These are phyloP conservation scores for Botryotinia narcissicola DNA, from an alignment of 2,329 filamentous ascomycete genomes.

Conservation along the genomic window DNA sequence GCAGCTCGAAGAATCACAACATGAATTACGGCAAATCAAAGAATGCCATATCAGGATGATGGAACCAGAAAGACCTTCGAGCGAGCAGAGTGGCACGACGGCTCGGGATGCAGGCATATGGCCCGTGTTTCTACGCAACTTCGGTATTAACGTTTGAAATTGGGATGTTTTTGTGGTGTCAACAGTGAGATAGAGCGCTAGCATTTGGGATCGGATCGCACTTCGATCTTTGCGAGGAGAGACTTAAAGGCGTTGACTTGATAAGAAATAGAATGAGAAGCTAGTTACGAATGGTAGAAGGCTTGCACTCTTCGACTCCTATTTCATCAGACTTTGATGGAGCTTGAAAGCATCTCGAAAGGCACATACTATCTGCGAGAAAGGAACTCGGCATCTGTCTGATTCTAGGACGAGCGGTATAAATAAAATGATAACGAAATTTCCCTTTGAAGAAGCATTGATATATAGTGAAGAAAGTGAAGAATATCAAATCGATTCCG, in stretches of 20 bases:
- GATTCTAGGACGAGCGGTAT: not conserved
- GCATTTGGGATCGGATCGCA: not conserved
- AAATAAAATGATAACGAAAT: not conserved
- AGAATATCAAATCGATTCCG: not conserved
- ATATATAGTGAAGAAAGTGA: not conserved
- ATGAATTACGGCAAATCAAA: not conserved
- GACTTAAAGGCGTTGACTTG: not conserved
- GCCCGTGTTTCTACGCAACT: not conserved
- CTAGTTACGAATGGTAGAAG: not conserved
- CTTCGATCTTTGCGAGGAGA: not conserved
- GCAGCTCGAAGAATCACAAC: not conserved
- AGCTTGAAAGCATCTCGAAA: not conserved
- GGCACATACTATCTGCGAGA: not conserved
- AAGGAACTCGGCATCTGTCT: not conserved
- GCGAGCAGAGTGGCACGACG: not conserved
- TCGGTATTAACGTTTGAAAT: not conserved
- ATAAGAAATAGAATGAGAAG: fast-evolving
- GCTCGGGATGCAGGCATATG: not conserved
- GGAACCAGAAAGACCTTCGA: not conserved
- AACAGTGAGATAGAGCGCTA: not conserved
- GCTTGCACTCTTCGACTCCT: not conserved
- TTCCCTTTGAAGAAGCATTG: too few relatives aligned
- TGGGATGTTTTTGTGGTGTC: not conserved
- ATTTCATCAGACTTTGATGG: not conserved
- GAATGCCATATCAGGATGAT: not conserved